Evolutionary conservation across 176 grass and related monocot species (phyloP), one percentile per base, ranked within the genome.

Genomic region (Cenchrus americanus): DNA sequence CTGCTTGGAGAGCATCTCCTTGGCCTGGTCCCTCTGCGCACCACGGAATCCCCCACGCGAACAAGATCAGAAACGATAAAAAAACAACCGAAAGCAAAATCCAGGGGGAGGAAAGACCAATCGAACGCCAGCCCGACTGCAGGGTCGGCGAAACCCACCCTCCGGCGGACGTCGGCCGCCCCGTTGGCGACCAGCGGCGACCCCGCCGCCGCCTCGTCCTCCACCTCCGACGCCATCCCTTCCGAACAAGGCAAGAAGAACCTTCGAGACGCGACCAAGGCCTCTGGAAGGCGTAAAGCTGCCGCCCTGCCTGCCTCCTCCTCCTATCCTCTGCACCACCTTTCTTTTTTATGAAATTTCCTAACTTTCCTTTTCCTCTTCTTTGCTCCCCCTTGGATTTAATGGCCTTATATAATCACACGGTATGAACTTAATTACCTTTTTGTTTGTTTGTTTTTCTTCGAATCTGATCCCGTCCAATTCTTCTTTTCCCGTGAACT

Each of bases 1-100:
- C 77, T 98, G 93, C 87, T 95, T 95, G 21, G 96, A 93, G 73
- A 98, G 90, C 59, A 98, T 86, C 90, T 61, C 92, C 92, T 94
- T 97, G 21, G 94, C 90, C 50, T 94, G 86, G 19, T 88, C 86
- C 81, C 88, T 96, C 94, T 96, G 57, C 75, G 24, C 14, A 14
- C 50, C 44, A 73, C 10, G 82, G n/a, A 19, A 9, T 37, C 34
- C 34, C 11, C 4, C 46, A 14, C 70, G 27, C 47, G 24, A 4
- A 86, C 13, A 67, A 67, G 70, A 66, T 77, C 48, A 47, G 34
- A 37, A 37, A 3, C 34, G 3, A 37, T 4, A 3, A 37, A 37
- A 34, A 37, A 37, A 37, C 34, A 37, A 37, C 13, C 8, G 48
- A 46, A 34, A n/a, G 10, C 22, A 10, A 67, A 37, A n/a, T 14